These are phyloP conservation scores for Filobasidium uniguttulatum DNA, from an alignment of 1,284 basidiomycete species.

Conservation along the genomic window DNA sequence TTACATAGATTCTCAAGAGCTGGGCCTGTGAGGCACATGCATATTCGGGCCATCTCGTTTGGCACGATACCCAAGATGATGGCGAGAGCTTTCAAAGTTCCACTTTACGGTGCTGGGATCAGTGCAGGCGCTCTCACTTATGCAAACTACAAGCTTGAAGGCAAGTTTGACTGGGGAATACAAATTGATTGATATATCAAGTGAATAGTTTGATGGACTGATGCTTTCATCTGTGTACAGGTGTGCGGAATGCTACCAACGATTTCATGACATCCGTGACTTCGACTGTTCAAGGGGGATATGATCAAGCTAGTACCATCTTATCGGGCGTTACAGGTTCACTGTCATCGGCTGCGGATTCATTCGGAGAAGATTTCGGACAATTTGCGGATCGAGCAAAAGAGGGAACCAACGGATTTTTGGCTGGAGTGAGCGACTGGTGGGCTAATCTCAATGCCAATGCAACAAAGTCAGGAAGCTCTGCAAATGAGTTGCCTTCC, in stretches of 20 bases:
- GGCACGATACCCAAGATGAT: slow-evolving; percentile 68
- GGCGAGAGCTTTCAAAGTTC: slow-evolving; percentile 66
- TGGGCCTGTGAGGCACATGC: slow-evolving; percentile 1
- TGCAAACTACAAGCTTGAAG: slow-evolving; percentile 86
- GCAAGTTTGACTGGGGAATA: slow-evolving; percentile 42
- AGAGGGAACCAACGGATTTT: not conserved
- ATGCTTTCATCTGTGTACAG: slow-evolving; percentile 12
- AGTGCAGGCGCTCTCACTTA: slow-evolving; percentile 82
- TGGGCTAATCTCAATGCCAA: slow-evolving; percentile 27
- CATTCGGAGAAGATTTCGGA: slow-evolving; percentile 1
- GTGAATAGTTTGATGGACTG: not conserved
- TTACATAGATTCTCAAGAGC: not conserved
- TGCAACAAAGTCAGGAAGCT: not conserved
- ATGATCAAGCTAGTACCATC: slow-evolving; percentile 23
- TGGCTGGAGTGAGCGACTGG: slow-evolving; percentile 21
- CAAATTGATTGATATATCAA: too few relatives aligned
- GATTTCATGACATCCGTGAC: slow-evolving; percentile 26
- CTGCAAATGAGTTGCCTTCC: not conserved
- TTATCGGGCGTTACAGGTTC: not conserved
- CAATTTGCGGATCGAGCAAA: slow-evolving; percentile 3
- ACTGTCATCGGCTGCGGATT: slow-evolving; percentile 3
- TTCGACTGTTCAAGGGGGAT: slow-evolving; percentile 26
- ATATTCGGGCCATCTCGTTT: slow-evolving; percentile 61
- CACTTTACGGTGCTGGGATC: slow-evolving; percentile 67
- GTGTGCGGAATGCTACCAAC: slow-evolving; percentile 30